A percentile compares a stretch with the other conserved stretches of the same genome.
Evolutionary conservation across 2,329 filamentous ascomycete species (phyloP).

Genomic region (Myriosclerotinia scirpicola): DNA sequence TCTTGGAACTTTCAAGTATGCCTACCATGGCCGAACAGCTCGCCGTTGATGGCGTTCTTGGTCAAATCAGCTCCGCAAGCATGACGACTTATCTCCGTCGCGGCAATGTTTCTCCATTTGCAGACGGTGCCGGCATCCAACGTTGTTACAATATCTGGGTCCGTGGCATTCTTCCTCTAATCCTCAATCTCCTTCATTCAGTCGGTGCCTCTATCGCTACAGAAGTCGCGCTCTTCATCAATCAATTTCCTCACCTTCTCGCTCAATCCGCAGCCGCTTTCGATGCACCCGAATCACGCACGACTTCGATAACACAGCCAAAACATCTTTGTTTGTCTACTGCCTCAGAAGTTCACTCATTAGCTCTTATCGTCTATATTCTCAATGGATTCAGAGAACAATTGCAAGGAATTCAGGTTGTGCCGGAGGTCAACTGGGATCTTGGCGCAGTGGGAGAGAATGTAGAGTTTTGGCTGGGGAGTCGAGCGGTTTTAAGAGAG

Average conservation of each 20-base stretch:
- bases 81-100: constrained; percentile 76
- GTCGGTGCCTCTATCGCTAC: constrained; percentile 79
- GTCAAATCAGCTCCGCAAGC: constrained; percentile 75
- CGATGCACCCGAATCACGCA: constrained; percentile 58
- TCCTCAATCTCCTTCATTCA: constrained; percentile 81
- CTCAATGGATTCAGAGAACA: constrained; percentile 64
- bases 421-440: constrained; percentile 76
- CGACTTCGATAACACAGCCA: constrained; percentile 48
- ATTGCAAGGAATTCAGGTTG: constrained; percentile 63
- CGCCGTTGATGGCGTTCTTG: constrained; percentile 80
- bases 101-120: constrained; percentile 72
- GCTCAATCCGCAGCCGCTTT: constrained; percentile 70
- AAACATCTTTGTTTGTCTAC: constrained; percentile 70
- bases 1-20: constrained; percentile 82
- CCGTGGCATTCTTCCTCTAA: constrained; percentile 80
- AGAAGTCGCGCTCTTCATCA: constrained; percentile 84
- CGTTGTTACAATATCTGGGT: constrained; percentile 90
- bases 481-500: constrained; percentile 66
- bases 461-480: constrained; percentile 76
- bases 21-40: constrained; percentile 83
- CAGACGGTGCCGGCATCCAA: constrained; percentile 63
- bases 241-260: constrained; percentile 82
- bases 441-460: constrained; percentile 71
- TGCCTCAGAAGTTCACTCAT: constrained; percentile 74
- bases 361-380: constrained; percentile 73